Percentiles rank a stretch among this genome's conserved stretches.
Evolutionary conservation across 1,139 yeast species (phyloP).

Genomic region (Yamadazyma buinensis): DNA sequence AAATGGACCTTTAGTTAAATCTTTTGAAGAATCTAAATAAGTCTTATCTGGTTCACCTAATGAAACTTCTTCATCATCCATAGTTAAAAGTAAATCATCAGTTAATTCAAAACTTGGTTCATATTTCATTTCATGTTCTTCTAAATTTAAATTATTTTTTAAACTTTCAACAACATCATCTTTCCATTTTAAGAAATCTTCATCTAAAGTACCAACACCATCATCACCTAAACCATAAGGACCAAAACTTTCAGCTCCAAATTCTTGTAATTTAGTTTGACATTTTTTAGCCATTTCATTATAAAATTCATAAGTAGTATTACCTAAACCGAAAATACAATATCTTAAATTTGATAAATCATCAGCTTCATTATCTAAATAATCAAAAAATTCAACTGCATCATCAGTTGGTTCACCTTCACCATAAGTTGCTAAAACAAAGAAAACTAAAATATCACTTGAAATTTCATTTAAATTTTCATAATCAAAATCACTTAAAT

Average conservation of each 20-base stretch:
- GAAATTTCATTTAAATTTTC: constrained; percentile 62
- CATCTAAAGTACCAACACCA: constrained; percentile 92
- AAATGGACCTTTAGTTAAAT: constrained; percentile 69
- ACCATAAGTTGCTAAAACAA: constrained; percentile 90
- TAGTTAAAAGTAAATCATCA: constrained; percentile 23
- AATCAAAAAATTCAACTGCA: constrained; percentile 70
- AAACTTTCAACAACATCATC: constrained; percentile 66
- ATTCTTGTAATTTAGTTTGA: constrained; percentile 40
- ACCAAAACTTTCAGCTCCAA: constrained; percentile 73
- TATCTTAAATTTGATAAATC: constrained; percentile 61
- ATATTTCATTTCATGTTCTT: constrained; percentile 73
- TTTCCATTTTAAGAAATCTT: constrained; percentile 92
- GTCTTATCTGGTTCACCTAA: constrained; percentile 81
- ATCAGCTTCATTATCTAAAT: constrained; percentile 55
- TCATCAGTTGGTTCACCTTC: constrained; percentile 99
- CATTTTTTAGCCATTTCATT: constrained; percentile 77
- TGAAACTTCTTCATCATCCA: constrained; percentile 48
- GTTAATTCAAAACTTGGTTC: constrained; percentile 66
- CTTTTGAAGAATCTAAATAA: constrained; percentile 43
- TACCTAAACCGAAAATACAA: constrained; percentile 87
- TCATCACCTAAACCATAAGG: constrained; percentile 89
- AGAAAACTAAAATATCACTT: constrained; percentile 55
- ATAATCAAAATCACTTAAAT: constrained; percentile 78
- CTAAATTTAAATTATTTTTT: constrained; percentile 61
- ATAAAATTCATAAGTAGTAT: constrained; percentile 87